Percentiles rank a stretch among this genome's conserved stretches.
phyloP scores from a whole-genome alignment of 169 alveolate genomes.

The Amoebophrya sp. region DNA sequence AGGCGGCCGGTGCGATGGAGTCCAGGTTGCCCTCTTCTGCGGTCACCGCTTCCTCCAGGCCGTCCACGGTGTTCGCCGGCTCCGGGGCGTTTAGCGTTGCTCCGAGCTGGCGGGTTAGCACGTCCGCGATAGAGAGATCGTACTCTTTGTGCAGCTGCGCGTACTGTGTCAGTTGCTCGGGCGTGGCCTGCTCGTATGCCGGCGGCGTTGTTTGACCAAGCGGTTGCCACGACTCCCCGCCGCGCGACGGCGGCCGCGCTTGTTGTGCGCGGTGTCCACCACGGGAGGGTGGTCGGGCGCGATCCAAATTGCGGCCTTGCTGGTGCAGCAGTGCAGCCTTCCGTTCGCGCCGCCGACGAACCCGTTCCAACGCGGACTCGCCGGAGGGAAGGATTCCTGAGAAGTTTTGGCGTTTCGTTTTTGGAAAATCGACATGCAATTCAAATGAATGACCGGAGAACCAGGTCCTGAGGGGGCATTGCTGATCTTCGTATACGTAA shows the following conservation, averaged over 20 bases:
- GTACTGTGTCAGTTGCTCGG: background rate
- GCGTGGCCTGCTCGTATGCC: background rate
- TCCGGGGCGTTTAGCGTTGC: background rate
- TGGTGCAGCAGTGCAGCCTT: too few species aligned
- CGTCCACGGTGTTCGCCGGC: too few species aligned
- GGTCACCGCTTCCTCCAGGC: too few species aligned
- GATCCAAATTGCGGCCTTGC: too few species aligned
- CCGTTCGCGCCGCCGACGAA: too few species aligned
- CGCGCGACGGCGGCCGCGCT: background rate
- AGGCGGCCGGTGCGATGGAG: background rate
- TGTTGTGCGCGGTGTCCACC: background rate
- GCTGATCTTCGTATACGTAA: too few species aligned
- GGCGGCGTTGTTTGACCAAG: background rate
- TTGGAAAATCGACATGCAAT: too few species aligned
- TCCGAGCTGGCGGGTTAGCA: background rate
- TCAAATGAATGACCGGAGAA: too few species aligned
- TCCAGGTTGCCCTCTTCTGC: background rate
- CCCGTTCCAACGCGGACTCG: too few species aligned
- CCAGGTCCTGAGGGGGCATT: too few species aligned
- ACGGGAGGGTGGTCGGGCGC: background rate
- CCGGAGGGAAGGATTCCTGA: too few species aligned
- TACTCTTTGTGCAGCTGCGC: background rate
- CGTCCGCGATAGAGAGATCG: background rate
- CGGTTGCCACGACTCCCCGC: background rate
- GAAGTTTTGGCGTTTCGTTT: too few species aligned